Conservation (phyloP, 176 grass and related monocot genomes). For the Eragrostis curvula region DNA sequence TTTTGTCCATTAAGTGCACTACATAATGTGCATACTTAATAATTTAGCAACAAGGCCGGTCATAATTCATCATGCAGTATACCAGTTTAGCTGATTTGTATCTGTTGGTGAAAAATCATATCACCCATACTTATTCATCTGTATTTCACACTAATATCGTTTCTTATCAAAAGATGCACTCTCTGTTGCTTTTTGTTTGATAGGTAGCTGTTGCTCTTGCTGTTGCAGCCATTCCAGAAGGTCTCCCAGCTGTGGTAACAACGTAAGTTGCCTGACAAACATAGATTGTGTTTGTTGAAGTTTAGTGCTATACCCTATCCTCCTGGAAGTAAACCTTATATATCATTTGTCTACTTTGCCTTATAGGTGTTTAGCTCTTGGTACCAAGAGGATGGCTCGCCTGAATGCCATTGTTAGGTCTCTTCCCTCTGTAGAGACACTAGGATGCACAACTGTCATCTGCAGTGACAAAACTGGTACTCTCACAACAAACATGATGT, state of each 20-base stretch:
- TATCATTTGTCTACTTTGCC: slow-evolving; percentile 25
- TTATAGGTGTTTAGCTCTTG: slow-evolving; percentile 95
- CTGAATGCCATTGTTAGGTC: slow-evolving; percentile 94
- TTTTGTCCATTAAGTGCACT: slow-evolving; percentile 14
- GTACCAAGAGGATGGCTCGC: slow-evolving; percentile 99
- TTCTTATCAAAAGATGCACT: slow-evolving; percentile 5
- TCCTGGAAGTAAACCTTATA: slow-evolving; percentile 23
- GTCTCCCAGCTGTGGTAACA: slow-evolving; percentile 97
- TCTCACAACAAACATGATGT: slow-evolving; percentile 99
- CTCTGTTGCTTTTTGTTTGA: slow-evolving; percentile 47
- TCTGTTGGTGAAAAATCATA: slow-evolving; percentile 10
- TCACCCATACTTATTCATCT: not conserved
- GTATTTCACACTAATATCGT: slow-evolving; percentile 16
- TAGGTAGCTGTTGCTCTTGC: slow-evolving; percentile 97
- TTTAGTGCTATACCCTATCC: slow-evolving; percentile 5
- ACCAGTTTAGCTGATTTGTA: slow-evolving; percentile 22
- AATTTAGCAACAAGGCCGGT: slow-evolving; percentile 1
- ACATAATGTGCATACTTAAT: not conserved
- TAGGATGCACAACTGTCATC: slow-evolving; percentile 98
- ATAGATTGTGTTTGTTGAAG: slow-evolving; percentile 34
- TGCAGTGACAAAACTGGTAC: slow-evolving; percentile 99
- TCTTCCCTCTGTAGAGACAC: slow-evolving; percentile 94
- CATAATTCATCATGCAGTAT: not conserved
- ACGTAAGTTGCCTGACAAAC: slow-evolving; percentile 72
- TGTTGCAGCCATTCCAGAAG: slow-evolving; percentile 98